These are phyloP conservation scores for Entomortierella beljakovae DNA, from an alignment of 192 early-diverging fungal species.

Conservation along the genomic window DNA sequence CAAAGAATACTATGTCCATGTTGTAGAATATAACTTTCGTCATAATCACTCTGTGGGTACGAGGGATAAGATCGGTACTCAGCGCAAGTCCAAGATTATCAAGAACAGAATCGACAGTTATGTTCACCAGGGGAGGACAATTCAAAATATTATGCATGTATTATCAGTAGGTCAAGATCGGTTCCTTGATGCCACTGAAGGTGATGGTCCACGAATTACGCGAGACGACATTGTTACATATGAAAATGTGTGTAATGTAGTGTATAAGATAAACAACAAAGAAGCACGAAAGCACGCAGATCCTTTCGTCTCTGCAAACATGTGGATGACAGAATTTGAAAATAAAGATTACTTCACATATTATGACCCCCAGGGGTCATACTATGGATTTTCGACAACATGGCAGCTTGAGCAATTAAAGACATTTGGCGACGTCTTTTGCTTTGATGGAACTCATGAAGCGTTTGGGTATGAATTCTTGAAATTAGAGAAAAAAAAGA, in stretches of 20 bases:
- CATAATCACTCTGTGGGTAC: too few species aligned
- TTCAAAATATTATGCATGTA: too few species aligned
- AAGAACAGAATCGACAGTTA: too few species aligned
- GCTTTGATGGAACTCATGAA: slow-evolving; percentile 17
- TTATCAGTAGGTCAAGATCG: too few species aligned
- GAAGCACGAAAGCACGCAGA: slow-evolving; percentile 12
- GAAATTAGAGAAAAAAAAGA: not conserved
- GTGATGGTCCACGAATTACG: not conserved
- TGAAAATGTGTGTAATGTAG: slow-evolving; percentile 23
- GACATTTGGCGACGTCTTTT: not conserved
- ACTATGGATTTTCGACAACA: slow-evolving; percentile 11
- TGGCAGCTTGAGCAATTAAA: slow-evolving; percentile 15
- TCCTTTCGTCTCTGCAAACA: not conserved
- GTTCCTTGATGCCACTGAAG: too few species aligned
- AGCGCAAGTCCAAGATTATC: too few species aligned
- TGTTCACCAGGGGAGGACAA: too few species aligned
- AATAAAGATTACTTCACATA: not conserved
- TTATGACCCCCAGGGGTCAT: slow-evolving; percentile 5
- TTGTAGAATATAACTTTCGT: too few species aligned
- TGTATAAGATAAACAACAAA: not conserved
- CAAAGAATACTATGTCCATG: too few species aligned
- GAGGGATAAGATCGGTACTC: too few species aligned
- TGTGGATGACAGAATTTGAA: slow-evolving; percentile 11
- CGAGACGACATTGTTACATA: slow-evolving; percentile 26
- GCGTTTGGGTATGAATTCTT: slow-evolving; percentile 3